Evolutionary conservation across 176 grass and related monocot species (phyloP).

Genomic region (Typha latifolia): DNA sequence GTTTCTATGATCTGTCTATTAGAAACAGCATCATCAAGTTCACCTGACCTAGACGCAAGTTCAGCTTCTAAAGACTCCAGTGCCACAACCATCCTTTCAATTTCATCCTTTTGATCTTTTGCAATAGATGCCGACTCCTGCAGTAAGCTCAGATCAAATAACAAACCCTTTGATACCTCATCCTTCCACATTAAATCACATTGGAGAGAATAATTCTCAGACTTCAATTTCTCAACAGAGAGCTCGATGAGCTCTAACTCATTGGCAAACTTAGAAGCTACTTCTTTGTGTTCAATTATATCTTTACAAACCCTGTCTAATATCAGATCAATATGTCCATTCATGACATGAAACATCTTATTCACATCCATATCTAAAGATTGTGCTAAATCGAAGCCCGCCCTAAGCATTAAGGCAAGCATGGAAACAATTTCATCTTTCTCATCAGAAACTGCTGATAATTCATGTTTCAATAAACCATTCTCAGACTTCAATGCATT

Average conservation of each 20-base stretch:
- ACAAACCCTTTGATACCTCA: slow-evolving; percentile 63
- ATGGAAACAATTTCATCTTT: slow-evolving; percentile 24
- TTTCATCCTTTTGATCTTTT: slow-evolving; percentile 61
- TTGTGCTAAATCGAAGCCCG: slow-evolving; percentile 6
- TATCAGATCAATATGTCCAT: slow-evolving; percentile 38
- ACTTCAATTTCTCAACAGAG: slow-evolving; percentile 38
- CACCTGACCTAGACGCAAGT: slow-evolving; percentile 36
- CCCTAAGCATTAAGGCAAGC: not conserved
- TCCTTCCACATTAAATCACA: slow-evolving; percentile 78
- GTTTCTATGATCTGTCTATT: slow-evolving; percentile 34
- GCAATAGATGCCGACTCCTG: slow-evolving; percentile 73
- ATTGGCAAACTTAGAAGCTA: slow-evolving; percentile 39
- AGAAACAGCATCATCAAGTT: slow-evolving; percentile 41
- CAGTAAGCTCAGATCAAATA: slow-evolving; percentile 86
- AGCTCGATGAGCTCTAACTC: slow-evolving; percentile 43
- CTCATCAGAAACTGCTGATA: slow-evolving; percentile 29
- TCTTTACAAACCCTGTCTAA: slow-evolving; percentile 35
- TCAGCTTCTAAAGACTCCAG: slow-evolving; percentile 37
- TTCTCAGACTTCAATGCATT: slow-evolving; percentile 38
- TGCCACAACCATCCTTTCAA: slow-evolving; percentile 41
- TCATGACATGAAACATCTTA: slow-evolving; percentile 33
- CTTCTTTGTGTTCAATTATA: slow-evolving; percentile 36
- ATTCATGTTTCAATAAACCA: slow-evolving; percentile 43
- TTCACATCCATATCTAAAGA: slow-evolving; percentile 22
- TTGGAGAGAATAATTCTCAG: slow-evolving; percentile 39